Conservation (phyloP, 345 rosid species). For the Bruguiera gymnorhiza region DNA sequence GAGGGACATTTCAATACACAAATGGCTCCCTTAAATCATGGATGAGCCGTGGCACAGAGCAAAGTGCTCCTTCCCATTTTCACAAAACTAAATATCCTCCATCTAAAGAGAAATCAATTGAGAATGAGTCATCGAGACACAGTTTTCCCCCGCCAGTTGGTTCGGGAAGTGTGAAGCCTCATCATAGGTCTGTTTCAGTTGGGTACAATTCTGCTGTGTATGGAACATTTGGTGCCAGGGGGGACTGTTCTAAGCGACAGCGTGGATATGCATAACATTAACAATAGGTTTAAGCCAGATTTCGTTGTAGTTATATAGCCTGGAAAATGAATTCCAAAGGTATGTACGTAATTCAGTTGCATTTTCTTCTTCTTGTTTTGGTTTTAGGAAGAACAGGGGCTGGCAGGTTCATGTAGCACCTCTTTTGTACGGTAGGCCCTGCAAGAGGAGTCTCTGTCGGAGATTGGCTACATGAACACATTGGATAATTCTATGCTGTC, state of each 20-base stretch:
- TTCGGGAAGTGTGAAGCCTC: too few species aligned
- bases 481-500: too few species aligned
- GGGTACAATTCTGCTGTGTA: conserved; percentile 13
- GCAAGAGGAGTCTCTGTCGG: too few species aligned
- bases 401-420: too few species aligned
- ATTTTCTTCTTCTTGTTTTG: too few species aligned
- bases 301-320: too few species aligned
- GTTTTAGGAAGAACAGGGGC: too few species aligned
- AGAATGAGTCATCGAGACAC: conserved; percentile 1
- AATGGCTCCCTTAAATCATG: conserved; percentile 29
- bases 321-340: too few species aligned
- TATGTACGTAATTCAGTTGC: too few species aligned
- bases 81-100: conserved; percentile 12
- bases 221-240: conserved; percentile 14
- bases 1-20: conserved; percentile 5
- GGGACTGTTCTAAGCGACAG: conserved; percentile 29
- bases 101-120: conserved; percentile 3
- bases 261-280: background rate
- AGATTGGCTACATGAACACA: too few species aligned
- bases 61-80: background rate
- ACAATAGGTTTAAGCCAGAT: too few species aligned
- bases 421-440: too few species aligned
- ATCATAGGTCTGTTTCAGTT: background rate
- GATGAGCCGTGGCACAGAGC: conserved; percentile 3
- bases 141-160: background rate